A percentile compares a stretch with the other conserved stretches of the same genome.
These are phyloP conservation scores for Taxawa tesnikishii DNA, from an alignment of 2,329 filamentous ascomycete genomes.

Conservation along the genomic window DNA sequence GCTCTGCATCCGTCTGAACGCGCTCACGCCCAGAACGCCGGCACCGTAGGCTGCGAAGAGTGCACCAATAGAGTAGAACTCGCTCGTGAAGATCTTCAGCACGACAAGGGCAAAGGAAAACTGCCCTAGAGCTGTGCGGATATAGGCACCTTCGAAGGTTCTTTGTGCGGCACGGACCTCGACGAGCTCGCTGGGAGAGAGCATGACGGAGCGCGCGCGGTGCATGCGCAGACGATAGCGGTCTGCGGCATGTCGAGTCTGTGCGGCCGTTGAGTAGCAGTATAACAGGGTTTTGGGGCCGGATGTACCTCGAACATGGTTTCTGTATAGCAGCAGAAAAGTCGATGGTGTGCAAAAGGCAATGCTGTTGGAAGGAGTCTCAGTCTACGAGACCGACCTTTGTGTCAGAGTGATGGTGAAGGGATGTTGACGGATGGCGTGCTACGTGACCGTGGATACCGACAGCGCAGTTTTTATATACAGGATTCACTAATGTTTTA, in stretches of 20 bases:
- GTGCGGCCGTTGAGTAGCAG: slow-evolving; percentile 1
- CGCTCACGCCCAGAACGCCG: slow-evolving; percentile 68
- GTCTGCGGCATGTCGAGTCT: slow-evolving; percentile 53
- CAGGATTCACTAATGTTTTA: too few relatives aligned
- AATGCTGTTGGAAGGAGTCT: too few relatives aligned
- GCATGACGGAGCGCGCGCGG: slow-evolving; percentile 68
- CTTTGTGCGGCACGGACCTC: slow-evolving; percentile 91
- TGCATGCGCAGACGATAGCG: slow-evolving; percentile 70
- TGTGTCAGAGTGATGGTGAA: too few relatives aligned
- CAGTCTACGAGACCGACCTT: too few relatives aligned
- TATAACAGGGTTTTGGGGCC: neutral
- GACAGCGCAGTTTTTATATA: too few relatives aligned
- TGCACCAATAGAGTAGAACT: slow-evolving; percentile 93
- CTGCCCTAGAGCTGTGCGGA: slow-evolving; percentile 85
- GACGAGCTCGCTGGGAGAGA: slow-evolving; percentile 76
- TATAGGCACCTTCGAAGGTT: slow-evolving; percentile 94
- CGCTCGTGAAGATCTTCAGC: slow-evolving; percentile 88
- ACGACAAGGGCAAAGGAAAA: slow-evolving; percentile 93
- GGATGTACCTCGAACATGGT: slow-evolving; percentile 16
- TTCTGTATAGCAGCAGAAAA: too few relatives aligned
- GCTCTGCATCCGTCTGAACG: slow-evolving; percentile 80
- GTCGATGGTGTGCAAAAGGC: too few relatives aligned
- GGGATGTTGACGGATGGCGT: too few relatives aligned
- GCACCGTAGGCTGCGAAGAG: slow-evolving; percentile 87
- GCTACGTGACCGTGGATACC: too few relatives aligned